Conservation (phyloP, 306 rosid genomes). For the Prunus dulcis region DNA sequence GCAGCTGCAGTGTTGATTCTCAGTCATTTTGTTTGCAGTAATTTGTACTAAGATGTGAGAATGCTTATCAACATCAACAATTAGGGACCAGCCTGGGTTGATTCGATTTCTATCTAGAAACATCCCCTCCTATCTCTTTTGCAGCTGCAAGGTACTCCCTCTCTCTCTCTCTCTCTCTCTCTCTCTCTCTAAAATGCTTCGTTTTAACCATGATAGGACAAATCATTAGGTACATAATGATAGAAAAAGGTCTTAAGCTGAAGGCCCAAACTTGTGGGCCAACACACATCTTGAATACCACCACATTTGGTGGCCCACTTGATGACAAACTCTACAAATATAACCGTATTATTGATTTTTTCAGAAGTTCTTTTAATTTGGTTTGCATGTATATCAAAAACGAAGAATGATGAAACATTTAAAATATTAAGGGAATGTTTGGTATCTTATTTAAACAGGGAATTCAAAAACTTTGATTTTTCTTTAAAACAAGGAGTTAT, state of each 20-base stretch:
- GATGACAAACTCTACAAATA: no score
- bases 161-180: not conserved
- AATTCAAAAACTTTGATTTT: no score
- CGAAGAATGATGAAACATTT: no score
- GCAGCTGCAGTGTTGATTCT: not conserved
- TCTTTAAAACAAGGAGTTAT: no score
- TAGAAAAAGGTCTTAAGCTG: not conserved
- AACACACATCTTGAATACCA: not conserved
- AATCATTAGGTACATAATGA: not conserved
- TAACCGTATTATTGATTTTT: no score
- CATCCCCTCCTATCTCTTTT: not conserved
- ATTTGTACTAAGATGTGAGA: not conserved
- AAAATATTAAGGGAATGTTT: no score
- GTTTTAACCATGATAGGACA: no score
- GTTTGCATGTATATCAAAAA: no score
- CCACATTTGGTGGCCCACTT: not conserved
- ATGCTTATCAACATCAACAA: not conserved
- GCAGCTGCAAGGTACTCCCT: not conserved
- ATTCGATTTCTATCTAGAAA: not conserved
- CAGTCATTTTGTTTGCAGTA: not conserved
- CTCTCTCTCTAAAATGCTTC: slow-evolving; percentile 1
- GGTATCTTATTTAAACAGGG: no score
- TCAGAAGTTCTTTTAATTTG: no score
- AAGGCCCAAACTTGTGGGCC: not conserved
- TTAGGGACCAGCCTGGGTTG: not conserved